Percentiles rank a stretch among this genome's conserved stretches.
phyloP scores from a whole-genome alignment of 345 rosid genomes.

The Pistacia vera region DNA sequence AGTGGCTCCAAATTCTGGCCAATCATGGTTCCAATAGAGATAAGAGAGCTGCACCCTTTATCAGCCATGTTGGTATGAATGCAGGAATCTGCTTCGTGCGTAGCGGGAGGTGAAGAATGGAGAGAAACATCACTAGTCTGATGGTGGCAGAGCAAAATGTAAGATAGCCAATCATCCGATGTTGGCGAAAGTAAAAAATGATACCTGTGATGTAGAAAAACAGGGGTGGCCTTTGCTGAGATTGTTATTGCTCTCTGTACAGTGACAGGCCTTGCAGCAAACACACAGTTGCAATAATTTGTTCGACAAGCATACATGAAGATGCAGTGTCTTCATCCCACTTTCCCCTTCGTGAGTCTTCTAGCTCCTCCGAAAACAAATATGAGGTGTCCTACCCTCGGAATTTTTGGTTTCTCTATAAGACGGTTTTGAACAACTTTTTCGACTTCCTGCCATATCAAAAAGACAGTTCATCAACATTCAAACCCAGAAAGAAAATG shows the following conservation, averaged over 20 bases:
- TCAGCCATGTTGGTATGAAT: constrained; percentile 38
- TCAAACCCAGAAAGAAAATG: too few relatives aligned
- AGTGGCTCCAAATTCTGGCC: neutral
- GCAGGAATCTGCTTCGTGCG: constrained; percentile 34
- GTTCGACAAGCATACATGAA: constrained; percentile 39
- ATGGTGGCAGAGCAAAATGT: constrained; percentile 28
- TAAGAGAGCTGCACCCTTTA: constrained; percentile 37
- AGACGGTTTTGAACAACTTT: constrained; percentile 27
- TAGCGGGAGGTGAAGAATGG: constrained; percentile 42
- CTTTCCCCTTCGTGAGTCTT: constrained; percentile 19
- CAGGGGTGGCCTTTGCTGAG: constrained; percentile 31
- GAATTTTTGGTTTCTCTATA: constrained; percentile 27
- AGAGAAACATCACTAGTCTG: constrained; percentile 38
- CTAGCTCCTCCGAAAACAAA: constrained; percentile 18
- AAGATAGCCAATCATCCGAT: constrained; percentile 38
- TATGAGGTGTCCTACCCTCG: constrained; percentile 22
- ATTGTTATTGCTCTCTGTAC: constrained; percentile 41
- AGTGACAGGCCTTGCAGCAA: constrained; percentile 37
- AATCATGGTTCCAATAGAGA: constrained; percentile 22
- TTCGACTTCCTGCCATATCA: constrained; percentile 27
- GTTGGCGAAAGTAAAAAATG: constrained; percentile 29
- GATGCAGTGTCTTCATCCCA: constrained; percentile 45
- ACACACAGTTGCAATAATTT: constrained; percentile 38
- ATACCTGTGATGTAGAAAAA: constrained; percentile 7
- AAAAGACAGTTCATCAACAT: constrained; percentile 15